phyloP scores from a whole-genome alignment of 352 stramenopile genomes.

The Saprolegnia parasitica region DNA sequence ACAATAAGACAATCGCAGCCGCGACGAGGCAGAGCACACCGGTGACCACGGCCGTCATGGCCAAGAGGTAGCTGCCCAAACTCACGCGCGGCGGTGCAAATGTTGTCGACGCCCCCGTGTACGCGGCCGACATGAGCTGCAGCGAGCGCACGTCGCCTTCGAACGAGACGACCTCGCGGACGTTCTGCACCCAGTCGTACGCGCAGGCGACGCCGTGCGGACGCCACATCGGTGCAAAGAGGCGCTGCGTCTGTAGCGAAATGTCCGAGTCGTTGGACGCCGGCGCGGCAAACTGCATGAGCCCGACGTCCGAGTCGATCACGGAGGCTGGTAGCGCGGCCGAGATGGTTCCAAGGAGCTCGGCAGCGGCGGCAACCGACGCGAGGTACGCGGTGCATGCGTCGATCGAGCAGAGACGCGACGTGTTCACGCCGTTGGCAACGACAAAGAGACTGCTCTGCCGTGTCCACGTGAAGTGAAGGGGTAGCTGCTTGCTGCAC shows the following conservation, averaged over 20 bases:
- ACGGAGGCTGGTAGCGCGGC: neutral
- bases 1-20: neutral
- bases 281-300: neutral
- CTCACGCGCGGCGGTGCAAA: neutral
- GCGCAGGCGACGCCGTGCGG: neutral
- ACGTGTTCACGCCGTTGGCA: neutral
- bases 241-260: neutral
- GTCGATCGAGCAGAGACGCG: neutral
- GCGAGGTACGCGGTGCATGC: neutral
- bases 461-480: neutral
- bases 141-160: neutral
- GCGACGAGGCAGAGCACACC: neutral
- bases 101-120: neutral
- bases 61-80: neutral
- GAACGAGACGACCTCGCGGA: neutral
- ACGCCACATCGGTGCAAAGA: neutral
- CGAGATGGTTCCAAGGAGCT: neutral
- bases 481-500: neutral
- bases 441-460: neutral
- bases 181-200: slow-evolving; percentile 2
- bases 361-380: neutral
- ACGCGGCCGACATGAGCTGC: neutral
- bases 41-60: neutral
- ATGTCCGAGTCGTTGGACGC: neutral
- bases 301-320: neutral